Evolutionary conservation across 441 rosid species (phyloP).

Genomic region (Populus hybrid): DNA sequence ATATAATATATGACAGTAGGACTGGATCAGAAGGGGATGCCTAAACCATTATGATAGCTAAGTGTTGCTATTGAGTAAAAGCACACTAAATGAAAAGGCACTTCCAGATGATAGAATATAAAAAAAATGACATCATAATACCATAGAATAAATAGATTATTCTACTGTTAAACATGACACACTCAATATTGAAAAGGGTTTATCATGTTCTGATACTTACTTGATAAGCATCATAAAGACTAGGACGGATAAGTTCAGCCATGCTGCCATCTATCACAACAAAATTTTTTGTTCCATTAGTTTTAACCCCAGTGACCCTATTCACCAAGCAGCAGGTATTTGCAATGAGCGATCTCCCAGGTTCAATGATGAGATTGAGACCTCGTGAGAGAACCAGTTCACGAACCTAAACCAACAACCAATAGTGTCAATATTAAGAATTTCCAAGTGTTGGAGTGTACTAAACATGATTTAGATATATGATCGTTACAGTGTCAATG

Average conservation of each 20-base stretch:
- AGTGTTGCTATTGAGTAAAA: no score
- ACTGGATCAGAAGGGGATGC: no score
- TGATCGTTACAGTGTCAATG: constrained; percentile 69
- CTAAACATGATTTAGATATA: constrained; percentile 6
- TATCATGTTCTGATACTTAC: constrained; percentile 35
- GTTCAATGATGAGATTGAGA: constrained; percentile 92
- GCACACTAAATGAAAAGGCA: no score
- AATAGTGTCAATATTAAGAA: neutral
- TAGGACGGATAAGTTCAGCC: constrained; percentile 99
- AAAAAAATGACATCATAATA: neutral
- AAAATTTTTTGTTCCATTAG: constrained; percentile 89
- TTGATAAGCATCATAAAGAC: constrained; percentile 97
- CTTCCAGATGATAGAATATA: neutral
- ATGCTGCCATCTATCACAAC: constrained; percentile 98
- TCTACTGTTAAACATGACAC: no score
- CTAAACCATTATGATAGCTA: no score
- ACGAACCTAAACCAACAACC: constrained; percentile 51
- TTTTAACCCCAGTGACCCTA: constrained; percentile 91
- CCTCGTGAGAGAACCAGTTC: constrained; percentile 74
- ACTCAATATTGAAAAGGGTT: no score
- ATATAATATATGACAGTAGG: no score
- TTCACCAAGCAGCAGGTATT: constrained; percentile 92
- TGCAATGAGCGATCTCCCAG: constrained; percentile 94
- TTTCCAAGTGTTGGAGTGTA: neutral
- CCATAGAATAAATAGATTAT: no score